A percentile compares a stretch with the other conserved stretches of the same genome.
phyloP scores from a whole-genome alignment of 169 alveolate genomes.

The Plasmodium chabaudi region DNA sequence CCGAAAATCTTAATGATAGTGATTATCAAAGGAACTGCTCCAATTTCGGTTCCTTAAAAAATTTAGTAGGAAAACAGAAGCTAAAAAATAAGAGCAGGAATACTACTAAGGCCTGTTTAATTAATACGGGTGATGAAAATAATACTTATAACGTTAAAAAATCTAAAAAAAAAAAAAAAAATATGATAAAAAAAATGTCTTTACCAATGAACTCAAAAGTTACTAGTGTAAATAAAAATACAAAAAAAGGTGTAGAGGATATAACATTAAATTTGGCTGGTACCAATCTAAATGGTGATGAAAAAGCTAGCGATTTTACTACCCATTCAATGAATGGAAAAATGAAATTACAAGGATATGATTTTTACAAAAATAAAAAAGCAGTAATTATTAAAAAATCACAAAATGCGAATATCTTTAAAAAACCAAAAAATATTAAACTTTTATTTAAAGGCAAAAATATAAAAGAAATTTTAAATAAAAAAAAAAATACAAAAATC shows the following conservation, averaged over 20 bases:
- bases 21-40: background rate
- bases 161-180: background rate
- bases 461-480: background rate
- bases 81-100: background rate
- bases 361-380: too few species aligned
- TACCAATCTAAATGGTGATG: too few species aligned
- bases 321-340: too few species aligned
- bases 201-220: slow-evolving; percentile 8
- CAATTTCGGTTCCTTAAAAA: background rate
- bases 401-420: background rate
- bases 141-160: background rate
- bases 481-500: background rate
- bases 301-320: too few species aligned
- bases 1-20: background rate
- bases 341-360: too few species aligned
- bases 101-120: background rate
- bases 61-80: background rate
- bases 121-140: background rate
- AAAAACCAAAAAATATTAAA: background rate
- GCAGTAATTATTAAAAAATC: too few species aligned
- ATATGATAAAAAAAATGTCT: slow-evolving; percentile 3
- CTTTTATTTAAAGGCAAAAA: background rate
- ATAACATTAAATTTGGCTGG: too few species aligned
- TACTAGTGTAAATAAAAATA: background rate
- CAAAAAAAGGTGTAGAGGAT: too few species aligned